Conservation (phyloP, 805 yeast species). For the Candida railenensis region DNA sequence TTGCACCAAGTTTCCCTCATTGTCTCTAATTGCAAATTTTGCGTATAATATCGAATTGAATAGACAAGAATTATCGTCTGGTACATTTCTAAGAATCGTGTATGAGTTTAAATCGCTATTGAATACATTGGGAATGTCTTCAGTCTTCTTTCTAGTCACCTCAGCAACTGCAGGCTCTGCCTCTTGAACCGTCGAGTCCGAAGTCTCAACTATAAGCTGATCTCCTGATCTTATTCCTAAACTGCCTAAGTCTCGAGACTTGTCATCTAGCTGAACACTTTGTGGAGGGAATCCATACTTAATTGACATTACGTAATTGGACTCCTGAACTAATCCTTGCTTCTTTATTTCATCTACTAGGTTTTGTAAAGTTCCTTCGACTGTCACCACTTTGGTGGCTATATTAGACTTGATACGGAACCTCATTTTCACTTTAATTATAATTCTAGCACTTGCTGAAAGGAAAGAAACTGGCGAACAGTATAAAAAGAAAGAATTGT, state of each 20-base stretch:
- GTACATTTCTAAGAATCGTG: slow-evolving; percentile 55
- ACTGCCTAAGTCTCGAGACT: slow-evolving; percentile 25
- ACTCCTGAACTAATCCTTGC: not conserved
- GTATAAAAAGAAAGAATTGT: no score
- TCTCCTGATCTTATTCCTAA: slow-evolving; percentile 60
- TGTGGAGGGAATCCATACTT: slow-evolving; percentile 66
- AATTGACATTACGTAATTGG: slow-evolving; percentile 19
- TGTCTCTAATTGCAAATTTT: slow-evolving; percentile 20
- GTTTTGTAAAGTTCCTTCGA: slow-evolving; percentile 35
- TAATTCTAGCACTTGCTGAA: not conserved
- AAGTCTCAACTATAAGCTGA: slow-evolving; percentile 43
- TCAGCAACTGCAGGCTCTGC: not conserved
- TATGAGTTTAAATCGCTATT: slow-evolving; percentile 23
- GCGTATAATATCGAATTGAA: slow-evolving; percentile 65
- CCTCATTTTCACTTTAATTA: slow-evolving; percentile 9
- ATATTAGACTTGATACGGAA: slow-evolving; percentile 10
- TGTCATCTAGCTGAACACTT: slow-evolving; percentile 24
- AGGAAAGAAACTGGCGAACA: not conserved
- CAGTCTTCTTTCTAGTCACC: not conserved
- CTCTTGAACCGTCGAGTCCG: slow-evolving; percentile 4
- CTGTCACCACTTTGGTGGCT: slow-evolving; percentile 9
- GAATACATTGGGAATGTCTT: slow-evolving; percentile 25
- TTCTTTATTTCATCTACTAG: slow-evolving; percentile 20
- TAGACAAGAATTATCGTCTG: slow-evolving; percentile 78
- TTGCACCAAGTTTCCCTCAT: not conserved